phyloP scores from a whole-genome alignment of 805 yeast species.

The Candida railenensis region DNA sequence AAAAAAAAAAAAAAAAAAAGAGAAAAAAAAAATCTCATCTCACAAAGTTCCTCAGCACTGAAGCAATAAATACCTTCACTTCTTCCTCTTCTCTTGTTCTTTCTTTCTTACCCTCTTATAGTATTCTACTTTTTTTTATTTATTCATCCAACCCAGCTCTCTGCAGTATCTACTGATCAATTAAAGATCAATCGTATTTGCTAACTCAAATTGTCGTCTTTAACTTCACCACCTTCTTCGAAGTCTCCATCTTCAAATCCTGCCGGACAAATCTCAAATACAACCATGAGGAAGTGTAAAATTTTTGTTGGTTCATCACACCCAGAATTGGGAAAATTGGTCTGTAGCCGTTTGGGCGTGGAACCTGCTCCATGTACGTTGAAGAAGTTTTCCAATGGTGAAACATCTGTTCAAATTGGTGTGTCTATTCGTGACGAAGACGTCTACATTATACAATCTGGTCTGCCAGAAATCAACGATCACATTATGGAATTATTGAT shows the following conservation, averaged over 20 bases:
- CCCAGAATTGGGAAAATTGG: conserved; percentile 87
- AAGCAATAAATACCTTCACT: neutral
- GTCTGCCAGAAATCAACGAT: conserved; percentile 85
- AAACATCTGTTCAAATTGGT: conserved; percentile 94
- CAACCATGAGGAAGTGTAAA: conserved; percentile 88
- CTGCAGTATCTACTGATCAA: neutral
- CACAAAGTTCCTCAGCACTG: neutral
- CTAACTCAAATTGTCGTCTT: neutral
- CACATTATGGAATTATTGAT: conserved; percentile 95
- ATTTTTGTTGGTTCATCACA: conserved; percentile 96
- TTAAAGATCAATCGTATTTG: neutral
- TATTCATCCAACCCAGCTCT: neutral
- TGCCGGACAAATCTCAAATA: neutral
- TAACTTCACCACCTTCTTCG: neutral
- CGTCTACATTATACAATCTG: conserved; percentile 87
- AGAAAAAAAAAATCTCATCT: neutral
- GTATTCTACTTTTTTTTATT: neutral
- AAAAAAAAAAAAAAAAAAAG: too few species aligned
- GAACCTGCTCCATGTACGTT: conserved; percentile 91
- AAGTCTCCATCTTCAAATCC: neutral
- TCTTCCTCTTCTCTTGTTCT: neutral
- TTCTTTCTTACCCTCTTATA: neutral
- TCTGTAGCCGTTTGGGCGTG: conserved; percentile 88
- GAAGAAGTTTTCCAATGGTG: conserved; percentile 94
- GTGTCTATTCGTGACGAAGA: conserved; percentile 96